Conservation (phyloP, 768 basidiomycete species). For the Dictyophora rubrovolvata region DNA sequence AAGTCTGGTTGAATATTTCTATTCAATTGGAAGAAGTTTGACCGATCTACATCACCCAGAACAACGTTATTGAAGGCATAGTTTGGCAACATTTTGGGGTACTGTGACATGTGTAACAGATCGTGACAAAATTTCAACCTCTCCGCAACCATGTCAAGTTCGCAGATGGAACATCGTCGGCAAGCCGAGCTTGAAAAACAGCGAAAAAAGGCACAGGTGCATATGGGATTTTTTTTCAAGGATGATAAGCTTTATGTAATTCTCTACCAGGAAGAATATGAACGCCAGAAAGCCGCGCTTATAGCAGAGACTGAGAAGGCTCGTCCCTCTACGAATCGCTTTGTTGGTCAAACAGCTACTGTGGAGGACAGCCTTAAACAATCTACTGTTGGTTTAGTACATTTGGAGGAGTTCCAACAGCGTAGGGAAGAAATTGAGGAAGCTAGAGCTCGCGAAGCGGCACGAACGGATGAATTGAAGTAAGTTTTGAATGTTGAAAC, state of each 20-base stretch:
- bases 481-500: conserved; percentile 36
- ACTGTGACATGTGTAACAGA: background rate
- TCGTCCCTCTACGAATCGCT: conserved; percentile 76
- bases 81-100: background rate
- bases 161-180: conserved; percentile 73
- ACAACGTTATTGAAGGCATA: too few species aligned
- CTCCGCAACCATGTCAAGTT: conserved; percentile 50
- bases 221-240: conserved; percentile 5
- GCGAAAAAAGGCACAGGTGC: conserved; percentile 37
- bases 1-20: too few species aligned
- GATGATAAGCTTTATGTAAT: conserved; percentile 15
- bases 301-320: conserved; percentile 89
- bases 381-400: conserved; percentile 84
- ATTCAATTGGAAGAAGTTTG: too few species aligned
- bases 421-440: conserved; percentile 83
- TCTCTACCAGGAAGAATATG: conserved; percentile 64
- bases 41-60: too few species aligned
- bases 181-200: conserved; percentile 81
- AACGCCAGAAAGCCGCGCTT: conserved; percentile 70
- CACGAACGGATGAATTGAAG: conserved; percentile 76
- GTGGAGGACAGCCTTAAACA: conserved; percentile 91
- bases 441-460: conserved; percentile 82
- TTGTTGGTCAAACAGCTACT: conserved; percentile 89
- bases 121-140: background rate
- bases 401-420: conserved; percentile 87